Percentiles rank a stretch among this genome's conserved stretches.
These are phyloP conservation scores for Diaporthe sp. DNA, from an alignment of 2,329 filamentous ascomycete species.

Conservation along the genomic window DNA sequence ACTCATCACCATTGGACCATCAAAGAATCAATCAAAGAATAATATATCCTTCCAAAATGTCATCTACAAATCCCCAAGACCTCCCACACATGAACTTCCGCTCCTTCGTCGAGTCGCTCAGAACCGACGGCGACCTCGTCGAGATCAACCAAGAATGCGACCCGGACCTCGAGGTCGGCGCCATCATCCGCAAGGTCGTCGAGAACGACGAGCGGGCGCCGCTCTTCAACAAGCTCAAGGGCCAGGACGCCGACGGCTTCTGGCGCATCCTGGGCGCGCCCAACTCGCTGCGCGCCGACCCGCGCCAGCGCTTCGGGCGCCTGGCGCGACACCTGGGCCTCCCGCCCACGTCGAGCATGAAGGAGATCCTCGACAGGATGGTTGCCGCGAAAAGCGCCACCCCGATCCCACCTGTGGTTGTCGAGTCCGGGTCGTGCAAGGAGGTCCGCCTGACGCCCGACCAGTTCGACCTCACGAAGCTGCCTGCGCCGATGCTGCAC, in stretches of 20 bases:
- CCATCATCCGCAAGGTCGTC: slow-evolving; percentile 61
- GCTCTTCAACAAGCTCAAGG: slow-evolving; percentile 66
- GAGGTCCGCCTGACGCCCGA: slow-evolving; percentile 54
- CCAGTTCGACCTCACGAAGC: slow-evolving; percentile 58
- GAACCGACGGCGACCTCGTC: slow-evolving; percentile 58
- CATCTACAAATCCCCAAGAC: slow-evolving; percentile 26
- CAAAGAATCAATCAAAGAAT: background rate
- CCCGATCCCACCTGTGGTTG: slow-evolving; percentile 51
- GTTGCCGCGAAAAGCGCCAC: slow-evolving; percentile 50
- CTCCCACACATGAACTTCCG: slow-evolving; percentile 53
- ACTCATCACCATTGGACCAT: background rate
- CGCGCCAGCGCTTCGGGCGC: slow-evolving; percentile 55
- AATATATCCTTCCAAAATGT: background rate
- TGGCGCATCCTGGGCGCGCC: slow-evolving; percentile 63
- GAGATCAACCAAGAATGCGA: slow-evolving; percentile 60
- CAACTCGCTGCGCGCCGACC: slow-evolving; percentile 52
- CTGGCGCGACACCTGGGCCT: slow-evolving; percentile 59
- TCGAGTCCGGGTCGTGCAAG: slow-evolving; percentile 58
- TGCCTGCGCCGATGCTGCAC: slow-evolving; percentile 60
- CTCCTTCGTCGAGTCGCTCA: slow-evolving; percentile 59
- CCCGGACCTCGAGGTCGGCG: slow-evolving; percentile 60
- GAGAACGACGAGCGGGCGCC: slow-evolving; percentile 63
- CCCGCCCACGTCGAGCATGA: slow-evolving; percentile 53
- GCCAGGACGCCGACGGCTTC: slow-evolving; percentile 58
- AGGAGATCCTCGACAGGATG: slow-evolving; percentile 59